Evolutionary conservation across 2,329 filamentous ascomycete species (phyloP), one percentile per base, ranked within the genome.

Genomic region (Alternaria sp.): DNA sequence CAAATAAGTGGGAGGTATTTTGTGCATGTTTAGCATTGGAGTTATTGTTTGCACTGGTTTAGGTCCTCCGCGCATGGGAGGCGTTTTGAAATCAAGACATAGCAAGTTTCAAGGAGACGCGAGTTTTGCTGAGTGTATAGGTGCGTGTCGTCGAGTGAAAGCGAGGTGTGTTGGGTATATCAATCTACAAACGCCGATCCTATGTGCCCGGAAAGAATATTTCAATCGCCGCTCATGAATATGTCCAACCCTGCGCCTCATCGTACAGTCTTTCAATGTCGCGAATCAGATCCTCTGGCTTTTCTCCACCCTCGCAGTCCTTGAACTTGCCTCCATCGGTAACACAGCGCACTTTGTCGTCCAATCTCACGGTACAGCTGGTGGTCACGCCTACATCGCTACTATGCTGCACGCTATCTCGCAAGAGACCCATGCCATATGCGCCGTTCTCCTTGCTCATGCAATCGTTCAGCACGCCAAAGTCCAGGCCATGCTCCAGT

Each of bases 401-500:
- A 60, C 85, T 90, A 66, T 88, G 86, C 72, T 86, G 78, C 34
- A 93, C 88, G 75, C 91, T 93, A 46, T 85, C 80, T 58, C 90
- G 83, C 62, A 95, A 80, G 83, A 94, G 80, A 2, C 85, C 83
- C 69, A 92, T 82, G 4, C 89, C 91, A 61, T 89, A 86, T 1
- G 87, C 89, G 30, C 92, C 92, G 68, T 93, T 88, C 60, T 97
- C 90, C 63, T 86, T 85, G 41, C 90, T 90, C 44, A 92, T 90
- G 77, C 95, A 99, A 20, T 90, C 84, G 78, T 98, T 96, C 57
- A 99, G 80, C 65, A 87, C 85, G 27, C 89, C 85, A 76, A 97
- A 93, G 72, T 95, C 90, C 50, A 98, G 89, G 28, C 92, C 93
- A 74, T 97, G 92, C 80, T 98, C 93, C 52, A 97, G 83, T 3